Conservation (phyloP, 345 rosid genomes). For the Erucastrum elatum region DNA sequence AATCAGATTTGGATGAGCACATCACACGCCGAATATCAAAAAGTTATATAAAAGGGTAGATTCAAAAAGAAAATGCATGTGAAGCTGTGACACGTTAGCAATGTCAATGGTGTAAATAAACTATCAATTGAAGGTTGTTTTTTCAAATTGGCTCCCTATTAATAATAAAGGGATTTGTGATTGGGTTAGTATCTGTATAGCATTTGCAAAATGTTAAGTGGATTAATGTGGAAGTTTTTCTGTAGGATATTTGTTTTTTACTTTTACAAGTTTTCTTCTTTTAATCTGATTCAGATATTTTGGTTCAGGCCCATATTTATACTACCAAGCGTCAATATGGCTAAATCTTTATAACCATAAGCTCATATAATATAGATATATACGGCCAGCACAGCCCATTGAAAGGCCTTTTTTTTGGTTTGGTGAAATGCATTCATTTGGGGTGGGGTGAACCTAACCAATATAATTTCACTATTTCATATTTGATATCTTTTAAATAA, state of each 20-base stretch:
- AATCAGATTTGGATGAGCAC: too few species aligned
- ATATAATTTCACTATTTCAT: too few species aligned
- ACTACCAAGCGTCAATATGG: neutral
- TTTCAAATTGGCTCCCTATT: too few species aligned
- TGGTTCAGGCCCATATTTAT: neutral
- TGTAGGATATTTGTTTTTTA: neutral
- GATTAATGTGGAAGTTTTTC: neutral
- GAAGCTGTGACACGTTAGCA: too few species aligned
- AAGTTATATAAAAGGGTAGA: too few species aligned
- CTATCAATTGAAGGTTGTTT: too few species aligned
- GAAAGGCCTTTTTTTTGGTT: slow-evolving; percentile 5
- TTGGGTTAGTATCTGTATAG: neutral
- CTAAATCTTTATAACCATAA: neutral
- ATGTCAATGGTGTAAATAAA: too few species aligned
- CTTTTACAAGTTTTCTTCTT: neutral
- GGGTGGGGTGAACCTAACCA: too few species aligned
- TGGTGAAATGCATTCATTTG: neutral
- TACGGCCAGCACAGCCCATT: neutral
- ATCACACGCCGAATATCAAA: too few species aligned
- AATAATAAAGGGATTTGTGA: neutral
- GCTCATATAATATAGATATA: neutral
- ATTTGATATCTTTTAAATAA: too few species aligned
- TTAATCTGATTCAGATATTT: neutral
- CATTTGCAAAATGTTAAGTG: neutral
- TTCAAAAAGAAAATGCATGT: too few species aligned